Evolutionary conservation across 2,329 filamentous ascomycete species (phyloP), one percentile per base, ranked within the genome.

Genomic region (Thelonectria discophora): DNA sequence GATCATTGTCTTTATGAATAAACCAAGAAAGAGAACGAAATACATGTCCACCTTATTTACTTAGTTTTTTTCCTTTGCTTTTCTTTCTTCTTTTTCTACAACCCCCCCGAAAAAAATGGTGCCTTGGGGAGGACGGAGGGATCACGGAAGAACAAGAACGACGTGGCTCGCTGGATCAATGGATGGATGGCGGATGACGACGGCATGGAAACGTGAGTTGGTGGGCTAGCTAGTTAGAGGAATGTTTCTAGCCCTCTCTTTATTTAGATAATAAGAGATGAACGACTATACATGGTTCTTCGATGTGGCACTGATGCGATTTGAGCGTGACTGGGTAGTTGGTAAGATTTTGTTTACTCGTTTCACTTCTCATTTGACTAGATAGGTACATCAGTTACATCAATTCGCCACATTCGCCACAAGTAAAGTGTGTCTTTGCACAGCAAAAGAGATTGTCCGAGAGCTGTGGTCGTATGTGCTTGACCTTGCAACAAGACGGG

Each of bases 1-100:
- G 52, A 51, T 37, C 45, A 49, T 53, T 58, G 51, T 51, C 43
- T 56, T 62, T 62, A 62, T 54, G 55, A 62, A 62, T 58, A 58
- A 62, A 62, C 30, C 37, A 58, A 56, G 42, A 61, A 58, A 62
- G 55, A 53, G 54, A 54, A 62, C 58, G 39, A 58, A 57, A 61
- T 57, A 48, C 48, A 61, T 53, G 48, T 55, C 49, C 52, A 46
- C 20, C 34, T 47, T 37, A 37, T 37, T 37, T 37, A 37, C 12
- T 37, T 37, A 37, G 27, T 12, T 27, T 47, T 47, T 47, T 3
- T 47, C 27, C 42, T 6, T 57, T 57, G 21, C n/a, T 47, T 47
- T 47, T 47, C 10, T 47, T 47, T 43, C 10, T 56, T 57, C n/a
- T 49, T 57, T 50, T 51, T 54, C 37, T 30, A 53, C 18, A 15